phyloP scores from a whole-genome alignment of 2,329 filamentous ascomycete species.

The Huntiella abstrusa region DNA sequence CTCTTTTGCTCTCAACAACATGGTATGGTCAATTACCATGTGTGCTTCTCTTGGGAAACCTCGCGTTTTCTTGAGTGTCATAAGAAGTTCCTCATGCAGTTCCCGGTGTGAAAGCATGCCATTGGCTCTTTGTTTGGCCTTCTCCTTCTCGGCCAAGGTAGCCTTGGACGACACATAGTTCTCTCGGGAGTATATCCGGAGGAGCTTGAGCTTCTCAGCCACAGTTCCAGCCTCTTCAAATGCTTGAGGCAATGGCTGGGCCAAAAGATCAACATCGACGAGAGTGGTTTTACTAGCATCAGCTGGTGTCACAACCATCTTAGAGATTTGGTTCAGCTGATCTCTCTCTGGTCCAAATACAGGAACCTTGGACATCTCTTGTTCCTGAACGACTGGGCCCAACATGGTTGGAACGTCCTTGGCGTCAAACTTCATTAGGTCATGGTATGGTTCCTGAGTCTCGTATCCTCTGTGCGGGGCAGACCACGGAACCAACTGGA shows the following conservation, averaged over 20 bases:
- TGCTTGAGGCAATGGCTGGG: constrained; percentile 21
- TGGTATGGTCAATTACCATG: constrained; percentile 34
- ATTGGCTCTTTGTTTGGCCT: constrained; percentile 4
- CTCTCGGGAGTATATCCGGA: constrained; percentile 22
- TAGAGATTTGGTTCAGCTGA: constrained; percentile 24
- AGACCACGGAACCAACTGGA: constrained; percentile 42
- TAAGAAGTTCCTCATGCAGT: constrained; percentile 36
- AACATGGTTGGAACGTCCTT: constrained; percentile 32
- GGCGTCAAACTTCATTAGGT: constrained; percentile 40
- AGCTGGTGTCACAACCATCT: constrained; percentile 19
- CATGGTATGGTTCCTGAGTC: constrained; percentile 32
- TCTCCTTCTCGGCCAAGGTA: constrained; percentile 8
- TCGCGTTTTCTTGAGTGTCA: constrained; percentile 24
- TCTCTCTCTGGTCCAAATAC: constrained; percentile 36
- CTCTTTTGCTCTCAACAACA: constrained; percentile 41
- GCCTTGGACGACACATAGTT: constrained; percentile 1
- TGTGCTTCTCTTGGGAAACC: constrained; percentile 33
- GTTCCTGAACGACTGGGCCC: constrained; percentile 34
- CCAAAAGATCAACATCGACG: constrained; percentile 20
- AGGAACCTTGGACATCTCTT: constrained; percentile 32
- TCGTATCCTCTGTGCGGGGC: constrained; percentile 37
- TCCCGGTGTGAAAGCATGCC: constrained; percentile 31
- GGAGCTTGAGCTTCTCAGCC: constrained; percentile 28
- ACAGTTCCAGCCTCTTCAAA: constrained; percentile 25
- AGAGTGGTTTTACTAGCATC: constrained; percentile 12